phyloP scores from a whole-genome alignment of 108 stramenopile genomes.

The Cylindrotheca closterium region DNA sequence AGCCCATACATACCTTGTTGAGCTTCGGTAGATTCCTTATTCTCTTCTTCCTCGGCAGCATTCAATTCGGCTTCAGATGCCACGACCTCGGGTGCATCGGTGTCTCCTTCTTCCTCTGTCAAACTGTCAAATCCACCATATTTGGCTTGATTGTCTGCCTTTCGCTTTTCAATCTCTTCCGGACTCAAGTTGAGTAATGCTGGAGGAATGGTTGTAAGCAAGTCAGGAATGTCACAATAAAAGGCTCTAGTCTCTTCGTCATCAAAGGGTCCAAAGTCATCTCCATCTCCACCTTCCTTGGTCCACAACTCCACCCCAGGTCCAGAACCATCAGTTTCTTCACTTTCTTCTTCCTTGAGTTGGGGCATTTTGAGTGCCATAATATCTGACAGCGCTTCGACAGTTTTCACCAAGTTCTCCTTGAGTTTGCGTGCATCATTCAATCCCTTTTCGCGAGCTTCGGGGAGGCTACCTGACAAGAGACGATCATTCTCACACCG shows the following conservation, averaged over 20 bases:
- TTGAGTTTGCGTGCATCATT: constrained; percentile 78
- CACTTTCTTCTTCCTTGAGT: constrained; percentile 70
- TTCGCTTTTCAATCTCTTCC: constrained; percentile 74
- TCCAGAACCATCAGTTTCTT: constrained; percentile 46
- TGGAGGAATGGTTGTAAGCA: constrained; percentile 87
- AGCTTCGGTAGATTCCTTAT: constrained; percentile 28
- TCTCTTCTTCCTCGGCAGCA: constrained; percentile 46
- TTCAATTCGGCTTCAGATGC: constrained; percentile 43
- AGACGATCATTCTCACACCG: constrained; percentile 88
- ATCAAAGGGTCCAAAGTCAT: constrained; percentile 89
- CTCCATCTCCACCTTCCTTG: constrained; percentile 61
- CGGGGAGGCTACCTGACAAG: constrained; percentile 80
- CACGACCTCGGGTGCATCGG: constrained; percentile 33
- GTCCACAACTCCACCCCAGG: constrained; percentile 78
- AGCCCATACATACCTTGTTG: constrained; percentile 13
- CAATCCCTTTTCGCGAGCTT: constrained; percentile 88
- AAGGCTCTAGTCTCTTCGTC: constrained; percentile 89
- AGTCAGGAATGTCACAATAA: constrained; percentile 94
- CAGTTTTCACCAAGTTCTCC: constrained; percentile 78
- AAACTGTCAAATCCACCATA: constrained; percentile 53
- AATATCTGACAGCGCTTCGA: constrained; percentile 74
- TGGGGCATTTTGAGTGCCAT: constrained; percentile 69
- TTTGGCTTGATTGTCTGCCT: constrained; percentile 58
- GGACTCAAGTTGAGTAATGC: constrained; percentile 77
- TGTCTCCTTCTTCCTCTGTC: constrained; percentile 14